phyloP scores from a whole-genome alignment of 495 filamentous ascomycete genomes.

The Aspergillus indologenus region DNA sequence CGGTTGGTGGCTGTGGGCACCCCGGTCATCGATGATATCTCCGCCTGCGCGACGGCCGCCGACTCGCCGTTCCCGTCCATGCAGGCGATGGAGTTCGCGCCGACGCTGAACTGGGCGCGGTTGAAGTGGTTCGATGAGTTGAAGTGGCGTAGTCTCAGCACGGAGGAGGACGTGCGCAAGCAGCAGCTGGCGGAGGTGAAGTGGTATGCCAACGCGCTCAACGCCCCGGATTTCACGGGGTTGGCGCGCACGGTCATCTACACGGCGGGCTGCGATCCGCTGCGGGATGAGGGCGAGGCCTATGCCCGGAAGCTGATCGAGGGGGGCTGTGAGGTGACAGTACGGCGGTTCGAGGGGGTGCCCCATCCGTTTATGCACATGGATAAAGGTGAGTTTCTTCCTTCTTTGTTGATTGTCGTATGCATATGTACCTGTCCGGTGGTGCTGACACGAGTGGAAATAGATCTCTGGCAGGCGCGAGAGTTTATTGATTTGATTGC shows the following conservation, averaged over 20 bases:
- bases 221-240: constrained; percentile 38
- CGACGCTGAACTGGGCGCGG: constrained; percentile 46
- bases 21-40: constrained; percentile 38
- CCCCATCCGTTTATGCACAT: no score
- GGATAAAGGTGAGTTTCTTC: no score
- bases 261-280: constrained; percentile 47
- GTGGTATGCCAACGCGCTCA: constrained; percentile 20
- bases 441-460: no score
- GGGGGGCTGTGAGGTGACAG: no score
- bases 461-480: no score
- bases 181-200: no score
- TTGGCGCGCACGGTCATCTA: constrained; percentile 47
- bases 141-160: constrained; percentile 4
- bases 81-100: constrained; percentile 40
- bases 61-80: constrained; percentile 48
- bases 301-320: constrained; percentile 44
- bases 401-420: no score
- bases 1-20: constrained; percentile 38
- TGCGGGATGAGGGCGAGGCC: constrained; percentile 52
- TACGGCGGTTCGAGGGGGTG: no score
- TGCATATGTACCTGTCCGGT: no score
- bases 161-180: no score
- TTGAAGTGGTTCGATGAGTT: constrained; percentile 45
- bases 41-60: constrained; percentile 34
- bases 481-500: no score